These are phyloP conservation scores for Pestalotiopsis sp. DNA, from an alignment of 2,329 filamentous ascomycete genomes.

Conservation along the genomic window DNA sequence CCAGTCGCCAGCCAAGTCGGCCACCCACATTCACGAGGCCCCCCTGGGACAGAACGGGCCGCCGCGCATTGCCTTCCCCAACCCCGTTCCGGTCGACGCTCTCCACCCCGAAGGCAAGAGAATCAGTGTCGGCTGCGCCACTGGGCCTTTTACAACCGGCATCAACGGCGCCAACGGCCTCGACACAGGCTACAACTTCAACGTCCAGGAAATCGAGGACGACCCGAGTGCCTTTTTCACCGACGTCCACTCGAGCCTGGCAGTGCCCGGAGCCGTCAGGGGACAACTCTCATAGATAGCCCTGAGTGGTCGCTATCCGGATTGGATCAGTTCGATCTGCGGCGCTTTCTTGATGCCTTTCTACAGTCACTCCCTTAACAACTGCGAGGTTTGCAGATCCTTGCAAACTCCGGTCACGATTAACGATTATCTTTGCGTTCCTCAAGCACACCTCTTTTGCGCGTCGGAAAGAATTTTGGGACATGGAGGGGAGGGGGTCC, in stretches of 20 bases:
- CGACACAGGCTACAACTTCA: slow-evolving; percentile 45
- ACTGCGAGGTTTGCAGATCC: neutral
- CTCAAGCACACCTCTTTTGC: neutral
- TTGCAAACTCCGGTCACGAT: neutral
- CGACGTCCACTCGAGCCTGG: slow-evolving; percentile 53
- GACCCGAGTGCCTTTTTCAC: slow-evolving; percentile 54
- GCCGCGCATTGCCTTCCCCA: slow-evolving; percentile 54
- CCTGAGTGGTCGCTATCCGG: neutral
- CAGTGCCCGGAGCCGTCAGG: slow-evolving; percentile 52
- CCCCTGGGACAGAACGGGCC: slow-evolving; percentile 47
- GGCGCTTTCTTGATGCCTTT: neutral
- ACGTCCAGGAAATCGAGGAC: slow-evolving; percentile 50
- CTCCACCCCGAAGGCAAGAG: slow-evolving; percentile 33
- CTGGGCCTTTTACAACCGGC: slow-evolving; percentile 38
- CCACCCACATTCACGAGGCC: slow-evolving; percentile 59
- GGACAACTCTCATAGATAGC: slow-evolving; percentile 42
- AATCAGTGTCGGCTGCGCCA: slow-evolving; percentile 43
- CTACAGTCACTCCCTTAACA: neutral
- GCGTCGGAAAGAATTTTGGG: neutral
- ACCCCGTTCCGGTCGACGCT: slow-evolving; percentile 37
- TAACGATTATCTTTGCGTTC: neutral
- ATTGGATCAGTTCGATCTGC: neutral
- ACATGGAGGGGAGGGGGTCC: neutral
- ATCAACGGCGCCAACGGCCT: slow-evolving; percentile 25
- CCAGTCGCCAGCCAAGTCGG: slow-evolving; percentile 50